Percentiles rank a stretch among this genome's conserved stretches.
Conservation (phyloP, 495 filamentous ascomycete genomes). For the Poronia punctata region DNA sequence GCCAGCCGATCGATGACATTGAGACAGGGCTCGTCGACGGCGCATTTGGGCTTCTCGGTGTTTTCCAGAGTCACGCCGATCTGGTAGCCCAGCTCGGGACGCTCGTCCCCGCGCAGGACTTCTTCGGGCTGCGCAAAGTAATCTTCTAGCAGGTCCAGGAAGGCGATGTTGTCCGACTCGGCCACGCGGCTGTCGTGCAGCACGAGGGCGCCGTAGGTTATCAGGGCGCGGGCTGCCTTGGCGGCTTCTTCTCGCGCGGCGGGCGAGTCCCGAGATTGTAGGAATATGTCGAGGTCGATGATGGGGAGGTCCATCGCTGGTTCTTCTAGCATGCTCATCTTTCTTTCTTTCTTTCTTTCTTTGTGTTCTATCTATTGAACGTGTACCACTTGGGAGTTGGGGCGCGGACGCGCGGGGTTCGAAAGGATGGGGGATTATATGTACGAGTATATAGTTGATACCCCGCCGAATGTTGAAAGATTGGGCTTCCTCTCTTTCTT, state of each 20-base stretch:
- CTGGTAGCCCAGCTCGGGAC: constrained; percentile 44
- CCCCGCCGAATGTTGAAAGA: too few species aligned
- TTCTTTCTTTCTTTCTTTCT: background rate
- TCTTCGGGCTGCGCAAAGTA: constrained; percentile 45
- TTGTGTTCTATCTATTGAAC: too few species aligned
- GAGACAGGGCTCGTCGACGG: constrained; percentile 46
- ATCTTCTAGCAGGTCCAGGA: constrained; percentile 48
- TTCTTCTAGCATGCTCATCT: constrained; percentile 13
- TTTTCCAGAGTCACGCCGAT: constrained; percentile 48
- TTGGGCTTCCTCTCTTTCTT: too few species aligned
- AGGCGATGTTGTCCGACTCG: constrained; percentile 39
- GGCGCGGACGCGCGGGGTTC: too few species aligned
- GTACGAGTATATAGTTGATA: too few species aligned
- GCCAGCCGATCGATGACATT: constrained; percentile 39
- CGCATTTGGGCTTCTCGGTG: constrained; percentile 49
- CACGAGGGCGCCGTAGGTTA: constrained; percentile 43
- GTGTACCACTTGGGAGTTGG: too few species aligned
- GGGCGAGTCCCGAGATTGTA: constrained; percentile 25
- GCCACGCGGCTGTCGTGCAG: constrained; percentile 47
- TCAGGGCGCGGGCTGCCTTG: constrained; percentile 38
- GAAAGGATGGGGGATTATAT: too few species aligned
- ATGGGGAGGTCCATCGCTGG: constrained; percentile 46
- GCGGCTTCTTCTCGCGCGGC: constrained; percentile 38
- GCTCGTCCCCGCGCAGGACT: constrained; percentile 35
- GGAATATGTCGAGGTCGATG: constrained; percentile 46